Percentiles rank a stretch among this genome's conserved stretches.
phyloP scores from a whole-genome alignment of 1,284 basidiomycete species.

The Trametes polyzona region DNA sequence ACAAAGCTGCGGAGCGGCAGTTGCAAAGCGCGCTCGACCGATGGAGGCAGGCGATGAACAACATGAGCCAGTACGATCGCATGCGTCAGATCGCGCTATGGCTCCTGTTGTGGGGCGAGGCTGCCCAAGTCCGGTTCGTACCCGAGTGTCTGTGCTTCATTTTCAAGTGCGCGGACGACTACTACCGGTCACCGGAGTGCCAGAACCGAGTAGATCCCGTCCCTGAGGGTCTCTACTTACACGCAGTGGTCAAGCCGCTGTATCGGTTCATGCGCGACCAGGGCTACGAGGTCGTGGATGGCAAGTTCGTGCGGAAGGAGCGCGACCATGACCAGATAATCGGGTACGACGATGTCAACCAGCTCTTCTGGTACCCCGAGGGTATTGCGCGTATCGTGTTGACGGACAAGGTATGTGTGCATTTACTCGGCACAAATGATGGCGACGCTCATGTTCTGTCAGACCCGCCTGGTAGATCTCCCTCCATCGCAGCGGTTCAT shows the following conservation, averaged over 20 bases:
- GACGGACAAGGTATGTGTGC: constrained; percentile 74
- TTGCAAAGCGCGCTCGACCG: constrained; percentile 86
- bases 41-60: constrained; percentile 98
- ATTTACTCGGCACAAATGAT: not conserved
- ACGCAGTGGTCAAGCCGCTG: constrained; percentile 92
- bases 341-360: constrained; percentile 99
- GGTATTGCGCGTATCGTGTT: constrained; percentile 93
- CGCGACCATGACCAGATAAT: constrained; percentile 95
- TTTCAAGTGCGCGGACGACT: constrained; percentile 99
- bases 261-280: constrained; percentile 98
- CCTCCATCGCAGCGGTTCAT: constrained; percentile 90
- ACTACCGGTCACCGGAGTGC: constrained; percentile 99
- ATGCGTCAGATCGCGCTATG: constrained; percentile 96
- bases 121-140: constrained; percentile 97
- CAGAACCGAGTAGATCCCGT: constrained; percentile 94
- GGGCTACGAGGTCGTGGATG: constrained; percentile 96
- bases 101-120: constrained; percentile 98
- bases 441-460: not conserved
- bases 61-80: constrained; percentile 98
- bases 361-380: constrained; percentile 99
- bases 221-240: constrained; percentile 93
- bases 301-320: constrained; percentile 93
- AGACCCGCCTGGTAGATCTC: constrained; percentile 90
- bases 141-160: constrained; percentile 99
- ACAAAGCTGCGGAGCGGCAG: constrained; percentile 84